Evolutionary conservation across 148 eudicot species (phyloP), one percentile per base, ranked within the genome.

Genomic region (Camellia sinensis): DNA sequence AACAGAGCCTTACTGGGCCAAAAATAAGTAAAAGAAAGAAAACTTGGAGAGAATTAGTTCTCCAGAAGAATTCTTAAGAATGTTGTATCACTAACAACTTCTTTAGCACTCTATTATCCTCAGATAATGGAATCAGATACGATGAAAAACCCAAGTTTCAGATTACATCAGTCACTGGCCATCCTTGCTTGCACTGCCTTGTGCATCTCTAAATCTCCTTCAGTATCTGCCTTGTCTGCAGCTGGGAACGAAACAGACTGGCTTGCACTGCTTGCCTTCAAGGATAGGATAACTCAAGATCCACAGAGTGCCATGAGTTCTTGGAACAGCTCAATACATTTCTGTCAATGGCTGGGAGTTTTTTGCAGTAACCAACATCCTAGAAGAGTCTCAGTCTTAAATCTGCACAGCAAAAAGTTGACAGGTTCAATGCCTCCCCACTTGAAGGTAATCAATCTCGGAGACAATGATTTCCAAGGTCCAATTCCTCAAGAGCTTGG

Each of bases 341-440:
- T 44, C 19, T 82, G 84, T 18, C 10, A 2, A 0, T 81, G 84
- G 84, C 12, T 3, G 3, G 84, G 80, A 18, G 73, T 82, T 37
- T 13, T n/a, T 3, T 77, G 84, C 72, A 50, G 71, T 22, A 7
- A n/a, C 8, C 21, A 66, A 17, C 78, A 74, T 29, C 46, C 64
- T 17, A 57, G 52, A 15, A 57, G 78, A 77, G 71, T 64, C 44
- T 50, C 22, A 0, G 14, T 12, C 44, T 10, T 77, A 0, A 21
- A 77, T 9, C 59, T 65, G 3, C 18, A 0, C 0, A 43, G 21
- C 5, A 11, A 46, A 45, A 50, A 29, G 37, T 40, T 77, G 11
- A 21, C 6, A 1, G 71, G 79, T 2, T 12, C 43, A 0, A 13
- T 77, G 13, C 21, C 71, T 19, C 79, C 71, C 7, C 78, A 74